phyloP scores from a whole-genome alignment of 1,284 basidiomycete species.

The Athelia psychrophila region DNA sequence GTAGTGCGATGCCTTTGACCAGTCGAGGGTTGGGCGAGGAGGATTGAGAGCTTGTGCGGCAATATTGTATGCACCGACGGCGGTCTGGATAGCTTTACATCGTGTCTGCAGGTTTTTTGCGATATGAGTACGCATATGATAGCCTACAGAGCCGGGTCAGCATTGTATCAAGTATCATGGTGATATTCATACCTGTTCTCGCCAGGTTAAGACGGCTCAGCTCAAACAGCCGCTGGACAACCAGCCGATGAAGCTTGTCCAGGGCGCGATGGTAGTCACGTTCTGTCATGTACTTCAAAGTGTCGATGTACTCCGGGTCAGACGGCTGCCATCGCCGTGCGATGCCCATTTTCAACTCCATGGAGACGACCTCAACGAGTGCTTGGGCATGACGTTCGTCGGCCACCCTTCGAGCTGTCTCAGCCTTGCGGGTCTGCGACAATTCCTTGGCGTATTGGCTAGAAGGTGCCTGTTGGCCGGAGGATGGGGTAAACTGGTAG shows the following conservation, averaged over 20 bases:
- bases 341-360: not conserved
- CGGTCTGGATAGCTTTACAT: slow-evolving; percentile 20
- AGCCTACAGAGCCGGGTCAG: slow-evolving; percentile 17
- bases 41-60: slow-evolving; percentile 16
- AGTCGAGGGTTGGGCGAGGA: slow-evolving; percentile 21
- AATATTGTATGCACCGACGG: slow-evolving; percentile 24
- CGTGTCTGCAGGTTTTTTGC: slow-evolving; percentile 22
- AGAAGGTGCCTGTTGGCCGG: not conserved
- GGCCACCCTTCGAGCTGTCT: not conserved
- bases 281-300: not conserved
- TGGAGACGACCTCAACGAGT: not conserved
- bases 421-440: not conserved
- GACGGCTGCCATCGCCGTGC: not conserved
- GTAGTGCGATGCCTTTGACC: slow-evolving; percentile 25
- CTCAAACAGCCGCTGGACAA: slow-evolving; percentile 18
- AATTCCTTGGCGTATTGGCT: not conserved
- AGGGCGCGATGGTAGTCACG: slow-evolving; percentile 13
- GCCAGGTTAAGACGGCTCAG: slow-evolving; percentile 11
- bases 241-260: slow-evolving; percentile 14
- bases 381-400: not conserved
- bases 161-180: slow-evolving; percentile 1
- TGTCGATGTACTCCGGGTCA: not conserved
- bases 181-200: slow-evolving; percentile 3
- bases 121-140: slow-evolving; percentile 25
- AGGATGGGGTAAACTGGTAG: not conserved